Evolutionary conservation across 2,329 filamentous ascomycete genomes (phyloP).

Genomic region (Hymenoscyphus salicellus): DNA sequence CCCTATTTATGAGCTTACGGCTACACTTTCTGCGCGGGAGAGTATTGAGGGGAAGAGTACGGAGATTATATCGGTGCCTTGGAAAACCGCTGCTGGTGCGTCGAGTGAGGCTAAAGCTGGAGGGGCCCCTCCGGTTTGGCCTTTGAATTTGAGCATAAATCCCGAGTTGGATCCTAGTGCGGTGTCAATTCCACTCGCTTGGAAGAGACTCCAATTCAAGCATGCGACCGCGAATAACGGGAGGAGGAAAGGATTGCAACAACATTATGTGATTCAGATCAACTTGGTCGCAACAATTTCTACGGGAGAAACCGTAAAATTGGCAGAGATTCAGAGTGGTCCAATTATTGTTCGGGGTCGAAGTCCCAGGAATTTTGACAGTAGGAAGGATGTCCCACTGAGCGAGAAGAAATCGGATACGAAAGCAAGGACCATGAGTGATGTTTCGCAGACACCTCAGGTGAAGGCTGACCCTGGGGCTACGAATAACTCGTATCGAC

Average conservation of each 20-base stretch:
- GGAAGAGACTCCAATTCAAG: constrained; percentile 93
- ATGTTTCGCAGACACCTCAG: constrained; percentile 21
- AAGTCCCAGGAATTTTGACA: constrained; percentile 92
- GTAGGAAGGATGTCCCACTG: constrained; percentile 78
- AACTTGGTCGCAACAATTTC: constrained; percentile 76
- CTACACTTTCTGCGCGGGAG: constrained; percentile 81
- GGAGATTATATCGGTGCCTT: constrained; percentile 94
- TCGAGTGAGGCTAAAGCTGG: constrained; percentile 40
- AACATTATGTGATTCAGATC: constrained; percentile 88
- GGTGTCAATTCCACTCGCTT: constrained; percentile 79
- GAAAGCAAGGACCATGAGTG: constrained; percentile 31
- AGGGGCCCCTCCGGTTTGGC: constrained; percentile 52
- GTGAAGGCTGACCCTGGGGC: constrained; percentile 31
- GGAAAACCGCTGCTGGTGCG: constrained; percentile 61
- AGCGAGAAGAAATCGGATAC: constrained; percentile 33
- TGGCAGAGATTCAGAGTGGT: constrained; percentile 84
- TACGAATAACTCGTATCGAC: constrained; percentile 26
- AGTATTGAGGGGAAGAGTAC: constrained; percentile 89
- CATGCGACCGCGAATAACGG: constrained; percentile 97
- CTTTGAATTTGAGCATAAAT: constrained; percentile 54
- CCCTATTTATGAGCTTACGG: constrained; percentile 73
- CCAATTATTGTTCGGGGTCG: constrained; percentile 93
- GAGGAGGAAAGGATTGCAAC: constrained; percentile 86
- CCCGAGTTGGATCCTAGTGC: constrained; percentile 75
- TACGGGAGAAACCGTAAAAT: constrained; percentile 60